Conservation (phyloP, 2,329 filamentous ascomycete genomes). For the Scytalidium sp. region DNA sequence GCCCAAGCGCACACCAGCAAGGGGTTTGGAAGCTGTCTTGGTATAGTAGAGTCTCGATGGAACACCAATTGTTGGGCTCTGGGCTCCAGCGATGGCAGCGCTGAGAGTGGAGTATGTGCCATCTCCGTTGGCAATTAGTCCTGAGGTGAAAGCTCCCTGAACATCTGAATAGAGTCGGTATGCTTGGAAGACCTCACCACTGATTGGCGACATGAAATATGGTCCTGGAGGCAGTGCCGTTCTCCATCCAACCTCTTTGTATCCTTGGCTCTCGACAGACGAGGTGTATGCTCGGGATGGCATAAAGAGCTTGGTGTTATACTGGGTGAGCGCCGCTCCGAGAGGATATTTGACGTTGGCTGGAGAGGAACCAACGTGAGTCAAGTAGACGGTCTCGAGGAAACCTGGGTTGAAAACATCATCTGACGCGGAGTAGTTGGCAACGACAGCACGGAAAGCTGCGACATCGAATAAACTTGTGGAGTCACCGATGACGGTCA, state of each 20-base stretch:
- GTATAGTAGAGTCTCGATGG: constrained; percentile 59
- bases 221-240: constrained; percentile 39
- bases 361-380: constrained; percentile 7
- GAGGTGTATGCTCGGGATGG: constrained; percentile 10
- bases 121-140: constrained; percentile 31
- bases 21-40: constrained; percentile 48
- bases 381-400: constrained; percentile 20
- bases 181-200: constrained; percentile 43
- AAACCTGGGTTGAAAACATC: constrained; percentile 26
- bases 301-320: constrained; percentile 21
- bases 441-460: constrained; percentile 14
- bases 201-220: constrained; percentile 43
- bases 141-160: constrained; percentile 46
- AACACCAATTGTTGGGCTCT: constrained; percentile 46
- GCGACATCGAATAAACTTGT: constrained; percentile 13
- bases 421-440: constrained; percentile 17
- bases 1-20: constrained; percentile 58
- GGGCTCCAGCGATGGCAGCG: constrained; percentile 35
- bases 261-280: constrained; percentile 12
- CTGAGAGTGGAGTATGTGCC: constrained; percentile 40
- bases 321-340: constrained; percentile 11
- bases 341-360: constrained; percentile 12
- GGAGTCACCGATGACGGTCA: constrained; percentile 20
- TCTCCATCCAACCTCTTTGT: constrained; percentile 8
- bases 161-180: constrained; percentile 48